phyloP scores from a whole-genome alignment of 2,329 filamentous ascomycete species.

The Exophiala phaeomuriformis region DNA sequence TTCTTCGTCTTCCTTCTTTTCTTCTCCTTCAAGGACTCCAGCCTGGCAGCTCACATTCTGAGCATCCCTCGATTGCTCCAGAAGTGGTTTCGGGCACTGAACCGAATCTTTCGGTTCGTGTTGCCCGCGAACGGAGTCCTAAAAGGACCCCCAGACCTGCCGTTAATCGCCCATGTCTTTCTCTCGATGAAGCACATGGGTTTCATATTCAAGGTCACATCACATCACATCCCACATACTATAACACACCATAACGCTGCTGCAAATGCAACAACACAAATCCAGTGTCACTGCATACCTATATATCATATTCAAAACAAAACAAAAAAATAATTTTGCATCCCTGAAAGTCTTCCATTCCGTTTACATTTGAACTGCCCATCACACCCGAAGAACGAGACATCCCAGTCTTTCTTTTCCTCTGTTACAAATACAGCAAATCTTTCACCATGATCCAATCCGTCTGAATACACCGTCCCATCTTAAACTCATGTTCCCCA shows the following conservation, averaged over 20 bases:
- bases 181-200: constrained; percentile 20
- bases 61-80: constrained; percentile 12
- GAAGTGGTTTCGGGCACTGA: constrained; percentile 15
- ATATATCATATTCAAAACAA: no score
- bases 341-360: neutral
- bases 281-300: no score
- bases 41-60: constrained; percentile 25
- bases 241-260: no score
- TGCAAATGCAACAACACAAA: no score
- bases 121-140: constrained; percentile 13
- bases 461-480: constrained; percentile 24
- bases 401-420: no score
- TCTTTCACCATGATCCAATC: constrained; percentile 24
- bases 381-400: neutral
- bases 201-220: constrained; percentile 27
- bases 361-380: neutral
- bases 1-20: neutral
- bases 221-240: neutral
- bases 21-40: constrained; percentile 18
- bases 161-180: constrained; percentile 24
- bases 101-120: constrained; percentile 3
- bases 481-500: constrained; percentile 24
- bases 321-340: no score
- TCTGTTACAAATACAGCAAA: neutral
- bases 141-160: constrained; percentile 21